These are phyloP conservation scores for Sporisorium exsertum DNA, from an alignment of 1,284 basidiomycete genomes.

Conservation along the genomic window DNA sequence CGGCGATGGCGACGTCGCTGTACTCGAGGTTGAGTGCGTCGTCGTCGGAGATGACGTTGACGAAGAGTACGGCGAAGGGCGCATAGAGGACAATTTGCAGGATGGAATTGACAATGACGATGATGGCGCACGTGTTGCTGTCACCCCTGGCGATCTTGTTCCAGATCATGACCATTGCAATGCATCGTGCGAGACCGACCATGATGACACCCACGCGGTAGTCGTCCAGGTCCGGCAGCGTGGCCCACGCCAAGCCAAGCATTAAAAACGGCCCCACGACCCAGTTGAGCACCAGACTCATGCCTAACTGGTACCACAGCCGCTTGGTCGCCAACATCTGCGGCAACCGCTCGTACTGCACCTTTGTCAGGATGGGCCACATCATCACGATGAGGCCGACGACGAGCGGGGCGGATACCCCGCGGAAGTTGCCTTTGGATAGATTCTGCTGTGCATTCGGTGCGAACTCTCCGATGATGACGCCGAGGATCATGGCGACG, in stretches of 20 bases:
- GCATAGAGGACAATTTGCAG: constrained; percentile 83
- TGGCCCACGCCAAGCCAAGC: constrained; percentile 86
- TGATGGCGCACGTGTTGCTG: constrained; percentile 79
- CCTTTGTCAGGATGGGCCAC: constrained; percentile 83
- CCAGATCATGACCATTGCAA: constrained; percentile 70
- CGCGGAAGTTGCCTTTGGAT: constrained; percentile 64
- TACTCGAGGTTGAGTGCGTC: constrained; percentile 75
- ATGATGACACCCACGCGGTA: constrained; percentile 74
- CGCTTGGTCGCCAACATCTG: constrained; percentile 74
- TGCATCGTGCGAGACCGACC: constrained; percentile 74
- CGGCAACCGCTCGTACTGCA: constrained; percentile 79
- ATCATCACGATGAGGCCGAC: constrained; percentile 81
- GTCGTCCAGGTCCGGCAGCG: constrained; percentile 76
- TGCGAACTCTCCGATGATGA: constrained; percentile 76
- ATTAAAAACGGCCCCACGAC: constrained; percentile 80
- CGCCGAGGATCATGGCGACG: constrained; percentile 81
- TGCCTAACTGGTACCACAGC: constrained; percentile 79
- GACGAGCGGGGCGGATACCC: constrained; percentile 66
- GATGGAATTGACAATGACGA: constrained; percentile 74
- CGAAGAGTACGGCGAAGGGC: constrained; percentile 80
- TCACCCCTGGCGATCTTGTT: constrained; percentile 83
- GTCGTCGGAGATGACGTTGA: constrained; percentile 75
- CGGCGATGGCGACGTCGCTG: constrained; percentile 78
- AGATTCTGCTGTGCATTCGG: constrained; percentile 55
- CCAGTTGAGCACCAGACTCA: constrained; percentile 85